Percentiles rank a stretch among this genome's conserved stretches.
These are phyloP conservation scores for Sporothrix inflata DNA, from an alignment of 2,329 filamentous ascomycete species.

Conservation along the genomic window DNA sequence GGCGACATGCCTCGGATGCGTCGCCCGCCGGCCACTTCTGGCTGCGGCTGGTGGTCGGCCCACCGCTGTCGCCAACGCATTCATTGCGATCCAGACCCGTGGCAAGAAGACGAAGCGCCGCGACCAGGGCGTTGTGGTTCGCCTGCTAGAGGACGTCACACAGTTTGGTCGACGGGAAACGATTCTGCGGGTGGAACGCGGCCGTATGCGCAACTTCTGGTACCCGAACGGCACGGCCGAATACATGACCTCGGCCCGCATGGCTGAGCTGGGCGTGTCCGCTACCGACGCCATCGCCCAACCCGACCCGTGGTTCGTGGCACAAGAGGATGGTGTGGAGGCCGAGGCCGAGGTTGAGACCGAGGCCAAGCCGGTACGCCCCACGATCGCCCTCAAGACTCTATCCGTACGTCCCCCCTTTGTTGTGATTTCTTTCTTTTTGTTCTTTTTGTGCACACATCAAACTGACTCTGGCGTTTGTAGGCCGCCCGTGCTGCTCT, in stretches of 20 bases:
- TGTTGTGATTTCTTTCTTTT: background rate
- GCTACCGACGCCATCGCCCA: constrained; percentile 38
- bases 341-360: background rate
- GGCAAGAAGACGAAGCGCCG: constrained; percentile 44
- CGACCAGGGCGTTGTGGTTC: constrained; percentile 50
- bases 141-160: constrained; percentile 47
- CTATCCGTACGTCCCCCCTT: constrained; percentile 30
- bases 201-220: constrained; percentile 46
- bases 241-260: constrained; percentile 42
- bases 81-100: constrained; percentile 39
- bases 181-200: constrained; percentile 42
- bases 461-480: background rate
- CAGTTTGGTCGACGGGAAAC: constrained; percentile 46
- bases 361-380: background rate
- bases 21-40: constrained; percentile 20
- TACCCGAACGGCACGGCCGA: constrained; percentile 42
- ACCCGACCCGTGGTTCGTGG: constrained; percentile 39
- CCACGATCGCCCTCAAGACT: constrained; percentile 1
- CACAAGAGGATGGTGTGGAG: background rate
- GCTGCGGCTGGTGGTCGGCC: background rate
- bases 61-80: constrained; percentile 32
- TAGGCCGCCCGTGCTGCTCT: constrained; percentile 44
- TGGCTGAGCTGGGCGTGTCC: constrained; percentile 39
- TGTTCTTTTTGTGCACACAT: background rate
- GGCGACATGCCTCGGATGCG: constrained; percentile 32